Percentiles rank a stretch among this genome's conserved stretches.
phyloP scores from a whole-genome alignment of 306 rosid species.

The Morella rubra region DNA sequence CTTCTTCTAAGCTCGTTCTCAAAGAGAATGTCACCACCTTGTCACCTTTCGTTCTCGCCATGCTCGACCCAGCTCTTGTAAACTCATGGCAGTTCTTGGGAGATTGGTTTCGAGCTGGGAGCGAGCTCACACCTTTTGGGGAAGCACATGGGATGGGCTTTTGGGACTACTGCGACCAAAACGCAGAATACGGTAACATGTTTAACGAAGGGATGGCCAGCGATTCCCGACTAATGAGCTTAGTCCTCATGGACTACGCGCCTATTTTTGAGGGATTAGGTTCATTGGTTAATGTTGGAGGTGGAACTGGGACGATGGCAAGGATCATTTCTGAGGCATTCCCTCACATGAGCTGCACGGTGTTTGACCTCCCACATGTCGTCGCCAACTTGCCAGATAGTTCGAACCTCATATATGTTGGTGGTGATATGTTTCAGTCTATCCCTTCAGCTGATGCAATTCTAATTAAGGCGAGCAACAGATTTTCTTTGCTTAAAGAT shows the following conservation, averaged over 20 bases:
- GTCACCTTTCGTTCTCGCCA: neutral
- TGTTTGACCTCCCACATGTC: conserved; percentile 49
- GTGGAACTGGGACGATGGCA: conserved; percentile 22
- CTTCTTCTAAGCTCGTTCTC: conserved; percentile 46
- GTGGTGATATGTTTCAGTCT: conserved; percentile 50
- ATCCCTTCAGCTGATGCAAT: conserved; percentile 50
- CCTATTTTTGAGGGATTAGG: conserved; percentile 45
- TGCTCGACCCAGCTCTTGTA: conserved; percentile 15
- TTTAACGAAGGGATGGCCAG: conserved; percentile 45
- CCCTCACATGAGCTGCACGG: conserved; percentile 48
- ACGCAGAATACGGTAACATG: neutral
- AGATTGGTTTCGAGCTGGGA: conserved; percentile 38
- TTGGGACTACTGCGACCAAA: conserved; percentile 33
- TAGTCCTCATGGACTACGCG: conserved; percentile 32
- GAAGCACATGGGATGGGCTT: conserved; percentile 33
- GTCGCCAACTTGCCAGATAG: conserved; percentile 33
- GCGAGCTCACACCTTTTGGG: conserved; percentile 25
- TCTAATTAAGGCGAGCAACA: conserved; percentile 35
- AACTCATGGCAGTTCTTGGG: conserved; percentile 35
- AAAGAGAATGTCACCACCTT: conserved; percentile 22
- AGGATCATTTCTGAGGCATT: conserved; percentile 38
- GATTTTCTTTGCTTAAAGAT: neutral
- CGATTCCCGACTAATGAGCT: conserved; percentile 45
- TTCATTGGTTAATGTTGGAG: conserved; percentile 43
- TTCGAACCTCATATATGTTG: conserved; percentile 43